A percentile compares a stretch with the other conserved stretches of the same genome.
Conservation (phyloP, 2,329 filamentous ascomycete genomes). For the Botrytis byssoidea region DNA sequence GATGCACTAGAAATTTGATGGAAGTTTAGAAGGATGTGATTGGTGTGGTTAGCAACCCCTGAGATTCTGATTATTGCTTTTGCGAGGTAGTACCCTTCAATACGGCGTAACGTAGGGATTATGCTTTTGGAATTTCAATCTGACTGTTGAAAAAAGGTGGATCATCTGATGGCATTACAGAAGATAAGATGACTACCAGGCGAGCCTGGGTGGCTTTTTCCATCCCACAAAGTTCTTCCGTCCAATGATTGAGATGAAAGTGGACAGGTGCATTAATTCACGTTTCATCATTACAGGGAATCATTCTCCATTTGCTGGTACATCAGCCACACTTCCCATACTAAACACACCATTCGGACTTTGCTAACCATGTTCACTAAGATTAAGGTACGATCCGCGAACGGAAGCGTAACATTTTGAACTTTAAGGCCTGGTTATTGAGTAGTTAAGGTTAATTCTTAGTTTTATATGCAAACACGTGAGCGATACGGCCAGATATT, state of each 20-base stretch:
- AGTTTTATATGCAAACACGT: neutral
- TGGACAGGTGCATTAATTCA: neutral
- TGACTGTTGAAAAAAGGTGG: neutral
- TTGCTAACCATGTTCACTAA: neutral
- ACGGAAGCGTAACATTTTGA: neutral
- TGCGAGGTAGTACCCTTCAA: neutral
- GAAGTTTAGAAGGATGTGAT: neutral
- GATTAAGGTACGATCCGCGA: neutral
- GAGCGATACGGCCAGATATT: neutral
- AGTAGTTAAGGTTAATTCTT: neutral
- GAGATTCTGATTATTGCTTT: neutral
- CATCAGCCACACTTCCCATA: neutral
- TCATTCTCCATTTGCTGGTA: neutral
- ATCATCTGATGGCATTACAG: neutral
- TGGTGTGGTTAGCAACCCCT: neutral
- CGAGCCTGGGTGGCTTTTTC: no score
- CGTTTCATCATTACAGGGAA: neutral
- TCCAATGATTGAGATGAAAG: neutral
- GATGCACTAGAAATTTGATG: neutral
- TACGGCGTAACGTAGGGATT: neutral
- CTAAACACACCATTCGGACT: neutral
- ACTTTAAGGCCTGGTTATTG: neutral
- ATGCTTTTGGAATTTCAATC: neutral
- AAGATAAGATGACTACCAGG: no score
- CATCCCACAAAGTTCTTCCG: neutral